Conservation (phyloP, 768 basidiomycete genomes). For the Panus rudis region DNA sequence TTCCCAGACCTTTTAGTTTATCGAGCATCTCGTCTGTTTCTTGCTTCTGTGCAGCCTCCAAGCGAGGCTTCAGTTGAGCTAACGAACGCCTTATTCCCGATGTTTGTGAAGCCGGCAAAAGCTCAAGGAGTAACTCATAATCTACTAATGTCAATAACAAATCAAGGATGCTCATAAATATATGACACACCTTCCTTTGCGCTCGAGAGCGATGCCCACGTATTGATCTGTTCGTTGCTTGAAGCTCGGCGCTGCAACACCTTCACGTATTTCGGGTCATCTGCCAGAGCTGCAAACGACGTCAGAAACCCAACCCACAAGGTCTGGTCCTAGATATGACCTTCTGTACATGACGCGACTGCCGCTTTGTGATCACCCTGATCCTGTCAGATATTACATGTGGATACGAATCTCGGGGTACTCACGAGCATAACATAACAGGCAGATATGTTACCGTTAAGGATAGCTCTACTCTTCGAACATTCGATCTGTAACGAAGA, state of each 20-base stretch:
- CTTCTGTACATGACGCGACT: constrained; percentile 75
- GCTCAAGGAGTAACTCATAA: constrained; percentile 60
- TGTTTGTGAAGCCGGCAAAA: constrained; percentile 49
- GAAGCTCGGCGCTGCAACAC: constrained; percentile 83
- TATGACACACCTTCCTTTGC: constrained; percentile 70
- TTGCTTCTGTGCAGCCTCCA: constrained; percentile 71
- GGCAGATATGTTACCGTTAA: constrained; percentile 86
- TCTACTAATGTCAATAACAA: constrained; percentile 38
- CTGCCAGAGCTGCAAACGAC: constrained; percentile 58
- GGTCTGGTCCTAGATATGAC: constrained; percentile 25
- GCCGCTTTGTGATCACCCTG: constrained; percentile 77
- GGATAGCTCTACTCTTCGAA: constrained; percentile 56
- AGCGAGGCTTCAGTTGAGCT: constrained; percentile 51
- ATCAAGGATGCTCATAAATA: neutral
- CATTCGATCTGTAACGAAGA: constrained; percentile 38
- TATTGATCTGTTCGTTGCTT: constrained; percentile 72
- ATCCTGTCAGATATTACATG: neutral
- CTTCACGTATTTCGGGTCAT: constrained; percentile 82
- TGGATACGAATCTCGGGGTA: neutral
- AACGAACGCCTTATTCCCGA: constrained; percentile 44
- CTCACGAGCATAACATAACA: constrained; percentile 75
- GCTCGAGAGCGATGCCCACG: constrained; percentile 77
- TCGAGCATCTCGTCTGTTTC: constrained; percentile 90
- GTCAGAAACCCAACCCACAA: neutral
- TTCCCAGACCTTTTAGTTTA: constrained; percentile 90